phyloP scores from a whole-genome alignment of 768 basidiomycete genomes.

The Boletus huronensis region DNA sequence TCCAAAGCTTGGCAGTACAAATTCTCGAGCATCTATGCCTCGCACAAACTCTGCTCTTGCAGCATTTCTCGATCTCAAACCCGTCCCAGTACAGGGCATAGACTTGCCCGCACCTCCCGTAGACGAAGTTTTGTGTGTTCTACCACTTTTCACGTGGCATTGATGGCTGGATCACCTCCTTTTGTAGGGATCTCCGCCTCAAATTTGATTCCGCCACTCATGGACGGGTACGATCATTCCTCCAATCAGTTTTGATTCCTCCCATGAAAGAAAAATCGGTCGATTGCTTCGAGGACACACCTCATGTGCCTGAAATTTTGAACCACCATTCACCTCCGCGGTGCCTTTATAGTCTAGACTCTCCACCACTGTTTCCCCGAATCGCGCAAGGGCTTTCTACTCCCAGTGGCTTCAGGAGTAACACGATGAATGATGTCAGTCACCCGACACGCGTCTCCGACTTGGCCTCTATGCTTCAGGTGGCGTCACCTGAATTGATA shows the following conservation, averaged over 20 bases:
- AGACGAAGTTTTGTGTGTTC: slow-evolving; percentile 42
- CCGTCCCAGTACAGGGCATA: slow-evolving; percentile 31
- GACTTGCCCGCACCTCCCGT: slow-evolving; percentile 28
- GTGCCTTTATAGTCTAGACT: slow-evolving; percentile 26
- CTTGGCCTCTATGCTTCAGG: slow-evolving; percentile 25
- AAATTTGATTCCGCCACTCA: slow-evolving; percentile 27
- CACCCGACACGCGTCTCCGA: slow-evolving; percentile 23
- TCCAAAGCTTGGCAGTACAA: slow-evolving; percentile 36
- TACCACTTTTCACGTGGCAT: not conserved
- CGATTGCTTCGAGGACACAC: slow-evolving; percentile 11
- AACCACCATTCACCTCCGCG: slow-evolving; percentile 28
- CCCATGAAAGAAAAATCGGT: slow-evolving; percentile 8
- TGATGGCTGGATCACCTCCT: not conserved
- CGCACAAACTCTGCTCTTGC: slow-evolving; percentile 21
- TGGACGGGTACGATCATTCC: slow-evolving; percentile 22
- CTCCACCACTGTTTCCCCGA: slow-evolving; percentile 48
- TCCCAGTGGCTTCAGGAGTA: not conserved
- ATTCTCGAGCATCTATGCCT: slow-evolving; percentile 26
- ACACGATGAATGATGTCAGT: not conserved
- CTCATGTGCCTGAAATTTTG: slow-evolving; percentile 31
- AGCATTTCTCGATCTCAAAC: slow-evolving; percentile 19
- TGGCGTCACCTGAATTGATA: slow-evolving; percentile 24
- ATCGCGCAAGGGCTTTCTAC: slow-evolving; percentile 3
- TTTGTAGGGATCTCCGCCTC: slow-evolving; percentile 32
- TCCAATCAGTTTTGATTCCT: slow-evolving; percentile 27